Evolutionary conservation across 23 red algal genomes (phyloP), one percentile per base, ranked within the genome.

Genomic region (Chondrus crispus): DNA sequence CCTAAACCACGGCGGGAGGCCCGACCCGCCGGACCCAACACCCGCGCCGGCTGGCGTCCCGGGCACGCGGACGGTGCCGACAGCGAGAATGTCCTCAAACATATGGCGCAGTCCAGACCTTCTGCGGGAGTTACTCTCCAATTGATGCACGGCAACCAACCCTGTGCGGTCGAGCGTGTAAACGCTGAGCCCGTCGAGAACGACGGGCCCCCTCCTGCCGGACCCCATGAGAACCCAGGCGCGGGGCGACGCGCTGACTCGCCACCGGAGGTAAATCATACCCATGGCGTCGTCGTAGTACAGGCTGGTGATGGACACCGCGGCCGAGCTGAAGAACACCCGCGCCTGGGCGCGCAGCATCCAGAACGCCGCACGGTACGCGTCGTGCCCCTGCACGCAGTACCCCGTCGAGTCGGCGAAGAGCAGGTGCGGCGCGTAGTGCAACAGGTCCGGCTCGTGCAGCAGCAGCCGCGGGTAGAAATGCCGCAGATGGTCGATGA

Each of bases 311-410:
- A 98, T 88, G 22, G 51, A 36, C 70, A 95, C 85, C 39, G 50
- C 62, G 11, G 62, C 54, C 44, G 69, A 58, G 26, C 42, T 48
- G 32, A 96, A 93, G 14, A 94, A 76, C 20, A 99, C 51, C 44
- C 74, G 57, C 9, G 80, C 88, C 82, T 95, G 91, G 37, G 85
- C 18, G 7, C 97, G 89, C 36, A 99, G 48, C 72, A 93, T 55
- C 94, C 94, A 99, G 28, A 96, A 89, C 46, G 95, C 42, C 10
- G 85, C 84, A 28, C 46, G 19, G 76, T 99, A 99, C 22, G 93
- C 94, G 53, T 82, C 45, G 69, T 82, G 45, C 11, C 97, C 97
- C 20, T 49, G 48, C 4, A 96, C 58, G 29, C 57, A 46, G 69
- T 96, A 77, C 38, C 87, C 94, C 47, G 88, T 85, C 50, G 88